Base-by-base conservation (phyloP, 75 land plant species). In the Pinus taeda region DNA sequence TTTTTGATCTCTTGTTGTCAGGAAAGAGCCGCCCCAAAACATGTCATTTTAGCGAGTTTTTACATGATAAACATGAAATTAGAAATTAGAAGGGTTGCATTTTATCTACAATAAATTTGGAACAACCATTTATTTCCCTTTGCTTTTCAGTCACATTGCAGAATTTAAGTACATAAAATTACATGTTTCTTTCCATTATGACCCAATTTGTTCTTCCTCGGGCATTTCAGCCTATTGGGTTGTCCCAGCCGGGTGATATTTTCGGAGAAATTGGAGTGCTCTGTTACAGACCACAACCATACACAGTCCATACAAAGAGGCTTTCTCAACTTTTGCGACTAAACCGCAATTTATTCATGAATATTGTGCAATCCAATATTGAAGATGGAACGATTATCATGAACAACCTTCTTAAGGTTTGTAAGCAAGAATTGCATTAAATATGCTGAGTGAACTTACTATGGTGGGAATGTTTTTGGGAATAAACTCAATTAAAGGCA, bases 181-280 rank as follows among this genome's bases (percentile, higher is more conserved):
- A 39, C 45, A 33, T 39, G 12, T 36, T 21, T 67, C 21, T 26
- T 67, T 67, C 30, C 21, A 39, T 21, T 15, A 39, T 15, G 45
- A 39, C 17, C 4, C 13, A 20, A 14, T 3, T 9, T 69, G 55
- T 69, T 39, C 3, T 20, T 69, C 42, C 39, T 36, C 15, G 14
- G 39, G 20, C 62, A 15, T 20, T 49, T 1, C 82, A 91, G 91
- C 60, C 76, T 66, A 59, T 87, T 73, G 73, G 81, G 22, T 66
- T 74, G 53, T 82, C 83, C 21, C 72, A 80, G 1, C 39, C 79
- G 36, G 93, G 86, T 36, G 93, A 91, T 15, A 73, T 91, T 60
- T 61, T 84, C 67, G 93, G 93, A 24, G 93, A 91, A 64, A 81
- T 91, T 66, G 92, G 92, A 15, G 89, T 90, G 22, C 80, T 91